phyloP scores from a whole-genome alignment of 179 eudicot genomes.

The Patellifolia procumbens region DNA sequence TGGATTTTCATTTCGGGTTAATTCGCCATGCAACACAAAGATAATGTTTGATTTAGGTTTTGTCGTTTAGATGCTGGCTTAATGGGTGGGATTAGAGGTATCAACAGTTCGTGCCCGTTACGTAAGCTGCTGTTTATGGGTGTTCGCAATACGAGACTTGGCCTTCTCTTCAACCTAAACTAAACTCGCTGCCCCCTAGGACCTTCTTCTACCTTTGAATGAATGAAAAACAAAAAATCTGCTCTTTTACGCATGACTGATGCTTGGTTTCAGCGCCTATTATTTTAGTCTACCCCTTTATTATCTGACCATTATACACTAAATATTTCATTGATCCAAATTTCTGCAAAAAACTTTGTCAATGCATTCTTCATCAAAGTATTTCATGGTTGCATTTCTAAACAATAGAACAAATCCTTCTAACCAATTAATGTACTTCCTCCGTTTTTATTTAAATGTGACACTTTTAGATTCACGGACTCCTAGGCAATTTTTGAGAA shows the following conservation, averaged over 20 bases:
- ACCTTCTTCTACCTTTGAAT: background rate
- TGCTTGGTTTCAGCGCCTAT: conserved; percentile 1
- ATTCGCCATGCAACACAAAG: too few species aligned
- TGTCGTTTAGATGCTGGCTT: conserved; percentile 12
- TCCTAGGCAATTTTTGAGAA: too few species aligned
- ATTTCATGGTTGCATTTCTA: too few species aligned
- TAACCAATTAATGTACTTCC: too few species aligned
- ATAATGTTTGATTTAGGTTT: too few species aligned
- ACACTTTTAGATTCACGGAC: too few species aligned
- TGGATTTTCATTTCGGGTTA: too few species aligned
- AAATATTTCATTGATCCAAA: background rate
- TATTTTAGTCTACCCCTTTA: background rate
- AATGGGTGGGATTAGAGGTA: background rate
- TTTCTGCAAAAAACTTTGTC: too few species aligned
- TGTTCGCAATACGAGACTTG: background rate
- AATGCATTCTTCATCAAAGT: too few species aligned
- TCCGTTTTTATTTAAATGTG: too few species aligned
- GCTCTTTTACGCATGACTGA: background rate
- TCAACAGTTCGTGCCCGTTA: conserved; percentile 31
- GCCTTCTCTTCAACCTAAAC: background rate
- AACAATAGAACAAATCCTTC: too few species aligned
- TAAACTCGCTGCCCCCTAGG: too few species aligned
- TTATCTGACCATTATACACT: background rate
- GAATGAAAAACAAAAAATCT: background rate
- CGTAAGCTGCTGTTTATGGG: conserved; percentile 10